These are phyloP conservation scores for Monosporozyma yasuniensis DNA, from an alignment of 805 yeast genomes.

Conservation along the genomic window DNA sequence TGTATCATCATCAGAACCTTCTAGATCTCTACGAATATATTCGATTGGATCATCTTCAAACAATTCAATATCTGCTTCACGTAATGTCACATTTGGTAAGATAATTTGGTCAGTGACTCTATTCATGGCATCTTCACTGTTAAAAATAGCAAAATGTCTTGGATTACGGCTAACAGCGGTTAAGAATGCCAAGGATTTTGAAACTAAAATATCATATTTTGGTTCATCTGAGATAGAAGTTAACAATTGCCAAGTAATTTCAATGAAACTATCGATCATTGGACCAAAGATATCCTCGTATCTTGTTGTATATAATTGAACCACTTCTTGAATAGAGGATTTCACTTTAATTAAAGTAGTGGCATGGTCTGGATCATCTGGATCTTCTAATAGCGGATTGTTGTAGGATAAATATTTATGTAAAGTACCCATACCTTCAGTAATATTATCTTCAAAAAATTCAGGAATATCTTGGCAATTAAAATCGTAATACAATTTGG, in stretches of 20 bases:
- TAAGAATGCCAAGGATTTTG: conserved; percentile 69
- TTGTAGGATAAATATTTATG: conserved; percentile 68
- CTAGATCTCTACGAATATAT: conserved; percentile 84
- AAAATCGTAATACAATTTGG: conserved; percentile 83
- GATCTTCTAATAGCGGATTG: conserved; percentile 45
- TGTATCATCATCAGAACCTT: conserved; percentile 89
- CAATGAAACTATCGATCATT: conserved; percentile 66
- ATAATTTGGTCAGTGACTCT: conserved; percentile 77
- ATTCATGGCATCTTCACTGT: conserved; percentile 51
- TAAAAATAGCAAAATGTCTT: conserved; percentile 56
- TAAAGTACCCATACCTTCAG: conserved; percentile 65
- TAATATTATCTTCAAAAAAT: conserved; percentile 87
- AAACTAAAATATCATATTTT: conserved; percentile 77
- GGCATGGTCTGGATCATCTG: conserved; percentile 52
- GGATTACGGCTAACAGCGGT: conserved; percentile 72
- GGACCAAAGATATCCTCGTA: conserved; percentile 89
- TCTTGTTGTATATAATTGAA: conserved; percentile 78
- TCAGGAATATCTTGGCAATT: conserved; percentile 98
- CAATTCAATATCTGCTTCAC: conserved; percentile 82
- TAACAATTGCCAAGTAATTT: conserved; percentile 72
- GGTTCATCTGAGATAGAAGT: conserved; percentile 56
- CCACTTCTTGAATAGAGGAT: conserved; percentile 74
- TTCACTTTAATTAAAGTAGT: conserved; percentile 65
- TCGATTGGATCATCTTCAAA: conserved; percentile 97
- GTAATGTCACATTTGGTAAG: conserved; percentile 76